Percentiles rank a stretch among this genome's conserved stretches.
Evolutionary conservation across 2,329 filamentous ascomycete species (phyloP).

Genomic region (Cytospora schulzeri): DNA sequence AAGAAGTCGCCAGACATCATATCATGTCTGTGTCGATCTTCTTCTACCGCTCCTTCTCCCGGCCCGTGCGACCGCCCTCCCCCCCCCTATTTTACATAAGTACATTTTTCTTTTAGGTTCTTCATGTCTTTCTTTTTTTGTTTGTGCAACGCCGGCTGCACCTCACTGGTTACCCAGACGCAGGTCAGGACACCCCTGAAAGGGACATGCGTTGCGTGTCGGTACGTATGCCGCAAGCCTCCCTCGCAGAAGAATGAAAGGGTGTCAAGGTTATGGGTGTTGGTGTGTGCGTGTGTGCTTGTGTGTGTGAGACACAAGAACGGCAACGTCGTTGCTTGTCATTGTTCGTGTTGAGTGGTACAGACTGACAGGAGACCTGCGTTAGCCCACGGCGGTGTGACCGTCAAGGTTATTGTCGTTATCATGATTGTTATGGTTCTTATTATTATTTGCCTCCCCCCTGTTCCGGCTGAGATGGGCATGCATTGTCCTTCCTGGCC

Average conservation of each 20-base stretch:
- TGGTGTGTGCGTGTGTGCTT: no score
- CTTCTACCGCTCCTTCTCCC: not conserved
- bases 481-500: not conserved
- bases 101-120: not conserved
- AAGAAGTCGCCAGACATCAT: not conserved
- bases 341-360: not conserved
- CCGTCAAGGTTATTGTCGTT: not conserved
- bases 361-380: not conserved
- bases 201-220: not conserved
- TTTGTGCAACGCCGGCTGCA: conserved; percentile 19
- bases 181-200: not conserved
- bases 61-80: not conserved
- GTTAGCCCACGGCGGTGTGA: not conserved
- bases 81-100: not conserved
- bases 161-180: conserved; percentile 9
- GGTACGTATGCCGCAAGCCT: not conserved
- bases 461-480: no score
- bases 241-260: not conserved
- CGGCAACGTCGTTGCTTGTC: conserved; percentile 1
- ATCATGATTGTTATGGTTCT: no score
- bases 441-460: not conserved
- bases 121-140: not conserved
- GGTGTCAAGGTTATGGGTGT: no score
- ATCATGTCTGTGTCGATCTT: not conserved
- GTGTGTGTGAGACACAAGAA: not conserved